These are phyloP conservation scores for Otatea glauca DNA, from an alignment of 176 grass and related monocot genomes.

Conservation along the genomic window DNA sequence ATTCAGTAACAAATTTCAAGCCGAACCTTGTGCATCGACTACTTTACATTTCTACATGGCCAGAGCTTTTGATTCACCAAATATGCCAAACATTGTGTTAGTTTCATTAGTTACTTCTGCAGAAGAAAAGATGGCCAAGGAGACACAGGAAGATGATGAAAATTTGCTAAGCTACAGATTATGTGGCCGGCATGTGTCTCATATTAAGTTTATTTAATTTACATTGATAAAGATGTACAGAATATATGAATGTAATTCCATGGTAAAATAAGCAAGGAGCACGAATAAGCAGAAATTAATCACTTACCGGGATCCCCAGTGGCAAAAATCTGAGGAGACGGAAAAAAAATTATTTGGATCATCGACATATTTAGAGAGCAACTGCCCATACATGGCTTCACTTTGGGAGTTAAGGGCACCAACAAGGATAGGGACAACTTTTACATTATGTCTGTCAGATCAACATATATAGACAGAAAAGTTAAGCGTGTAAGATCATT, in stretches of 20 bases:
- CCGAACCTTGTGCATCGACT: background rate
- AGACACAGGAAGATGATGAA: background rate
- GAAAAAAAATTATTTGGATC: slow-evolving; percentile 95
- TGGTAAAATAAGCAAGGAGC: slow-evolving; percentile 31
- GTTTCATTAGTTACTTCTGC: slow-evolving; percentile 24
- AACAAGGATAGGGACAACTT: slow-evolving; percentile 93
- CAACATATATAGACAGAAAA: slow-evolving; percentile 20
- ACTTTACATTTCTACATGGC: background rate
- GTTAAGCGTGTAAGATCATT: slow-evolving; percentile 9
- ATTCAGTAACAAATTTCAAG: slow-evolving; percentile 17
- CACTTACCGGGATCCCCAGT: slow-evolving; percentile 87
- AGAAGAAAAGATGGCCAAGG: slow-evolving; percentile 14
- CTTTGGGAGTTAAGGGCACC: slow-evolving; percentile 77
- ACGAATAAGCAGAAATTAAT: slow-evolving; percentile 35
- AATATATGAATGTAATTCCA: background rate
- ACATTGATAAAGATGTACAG: background rate
- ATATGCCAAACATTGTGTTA: slow-evolving; percentile 4
- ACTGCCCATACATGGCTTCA: slow-evolving; percentile 83
- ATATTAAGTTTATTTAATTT: background rate
- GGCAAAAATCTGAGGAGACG: slow-evolving; percentile 94
- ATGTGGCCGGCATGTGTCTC: background rate
- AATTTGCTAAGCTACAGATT: background rate
- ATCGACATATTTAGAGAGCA: slow-evolving; percentile 88
- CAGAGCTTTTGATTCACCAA: background rate
- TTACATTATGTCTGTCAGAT: slow-evolving; percentile 69